Percentiles rank a stretch among this genome's conserved stretches.
phyloP scores from a whole-genome alignment of 805 yeast species.

The Spathaspora gorwiae region DNA sequence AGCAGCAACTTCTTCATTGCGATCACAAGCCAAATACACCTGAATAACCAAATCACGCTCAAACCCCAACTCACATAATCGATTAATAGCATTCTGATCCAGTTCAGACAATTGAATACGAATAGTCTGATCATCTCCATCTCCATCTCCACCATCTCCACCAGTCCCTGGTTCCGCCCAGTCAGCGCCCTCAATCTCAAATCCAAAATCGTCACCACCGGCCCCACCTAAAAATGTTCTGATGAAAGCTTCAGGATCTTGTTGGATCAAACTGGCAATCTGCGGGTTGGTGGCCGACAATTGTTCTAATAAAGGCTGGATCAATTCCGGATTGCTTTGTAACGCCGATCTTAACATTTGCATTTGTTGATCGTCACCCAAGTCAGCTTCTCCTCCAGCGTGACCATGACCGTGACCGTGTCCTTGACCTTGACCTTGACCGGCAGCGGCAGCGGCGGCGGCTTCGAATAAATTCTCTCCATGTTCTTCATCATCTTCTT shows the following conservation, averaged over 20 bases:
- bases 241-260: constrained; percentile 86
- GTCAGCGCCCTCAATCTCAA: constrained; percentile 26
- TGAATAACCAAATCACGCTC: constrained; percentile 83
- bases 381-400: constrained; percentile 32
- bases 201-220: constrained; percentile 46
- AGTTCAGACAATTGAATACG: constrained; percentile 67
- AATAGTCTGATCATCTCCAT: constrained; percentile 30
- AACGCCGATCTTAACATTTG: constrained; percentile 67
- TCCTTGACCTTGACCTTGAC: constrained; percentile 19
- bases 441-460: constrained; percentile 35
- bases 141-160: constrained; percentile 28
- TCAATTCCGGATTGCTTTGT: constrained; percentile 80
- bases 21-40: constrained; percentile 96
- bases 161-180: constrained; percentile 27
- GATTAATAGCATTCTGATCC: constrained; percentile 83
- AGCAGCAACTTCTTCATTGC: constrained; percentile 95
- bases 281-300: constrained; percentile 80
- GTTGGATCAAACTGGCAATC: constrained; percentile 71
- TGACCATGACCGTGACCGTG: constrained; percentile 23
- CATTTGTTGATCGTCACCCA: constrained; percentile 45
- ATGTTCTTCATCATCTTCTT: constrained; percentile 20
- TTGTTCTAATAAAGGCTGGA: constrained; percentile 79
- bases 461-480: constrained; percentile 53
- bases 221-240: constrained; percentile 65
- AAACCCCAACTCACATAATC: constrained; percentile 91